Conservation (phyloP, 2,329 filamentous ascomycete genomes). For the Epichloe typhina region DNA sequence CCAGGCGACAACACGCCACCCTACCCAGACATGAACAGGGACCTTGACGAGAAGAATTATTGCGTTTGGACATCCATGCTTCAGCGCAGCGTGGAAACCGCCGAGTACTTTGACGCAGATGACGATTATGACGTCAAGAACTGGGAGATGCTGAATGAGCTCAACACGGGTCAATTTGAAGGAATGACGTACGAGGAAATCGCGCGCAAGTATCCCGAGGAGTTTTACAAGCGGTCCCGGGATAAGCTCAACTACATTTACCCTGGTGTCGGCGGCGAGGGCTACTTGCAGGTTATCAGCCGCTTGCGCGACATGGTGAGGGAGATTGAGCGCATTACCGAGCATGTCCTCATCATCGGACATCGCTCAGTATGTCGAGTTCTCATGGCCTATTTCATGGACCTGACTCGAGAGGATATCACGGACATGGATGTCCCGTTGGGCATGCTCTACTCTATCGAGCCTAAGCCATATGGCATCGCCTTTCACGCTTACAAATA, state of each 20-base stretch:
- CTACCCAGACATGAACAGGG: slow-evolving; percentile 69
- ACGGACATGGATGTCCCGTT: slow-evolving; percentile 89
- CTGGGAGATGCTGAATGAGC: slow-evolving; percentile 94
- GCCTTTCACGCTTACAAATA: slow-evolving; percentile 95
- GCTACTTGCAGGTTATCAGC: slow-evolving; percentile 94
- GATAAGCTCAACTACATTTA: slow-evolving; percentile 97
- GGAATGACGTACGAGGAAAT: slow-evolving; percentile 93
- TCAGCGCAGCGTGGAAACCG: slow-evolving; percentile 75
- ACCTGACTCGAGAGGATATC: slow-evolving; percentile 78
- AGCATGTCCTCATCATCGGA: slow-evolving; percentile 84
- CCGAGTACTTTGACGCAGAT: slow-evolving; percentile 75
- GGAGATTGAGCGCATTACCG: slow-evolving; percentile 96
- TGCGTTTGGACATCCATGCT: slow-evolving; percentile 99
- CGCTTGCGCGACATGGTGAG: slow-evolving; percentile 89
- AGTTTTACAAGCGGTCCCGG: slow-evolving; percentile 64
- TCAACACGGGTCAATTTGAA: slow-evolving; percentile 87
- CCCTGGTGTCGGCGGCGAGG: slow-evolving; percentile 87
- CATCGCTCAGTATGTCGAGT: slow-evolving; percentile 89
- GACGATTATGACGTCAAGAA: slow-evolving; percentile 95
- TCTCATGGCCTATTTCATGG: slow-evolving; percentile 91
- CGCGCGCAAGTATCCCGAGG: slow-evolving; percentile 59
- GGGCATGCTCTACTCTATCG: slow-evolving; percentile 86
- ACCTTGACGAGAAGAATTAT: slow-evolving; percentile 72
- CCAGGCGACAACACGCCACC: slow-evolving; percentile 89
- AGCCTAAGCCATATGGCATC: slow-evolving; percentile 95